phyloP scores from a whole-genome alignment of 1,139 yeast species.

The Geotrichum klebahnii region DNA sequence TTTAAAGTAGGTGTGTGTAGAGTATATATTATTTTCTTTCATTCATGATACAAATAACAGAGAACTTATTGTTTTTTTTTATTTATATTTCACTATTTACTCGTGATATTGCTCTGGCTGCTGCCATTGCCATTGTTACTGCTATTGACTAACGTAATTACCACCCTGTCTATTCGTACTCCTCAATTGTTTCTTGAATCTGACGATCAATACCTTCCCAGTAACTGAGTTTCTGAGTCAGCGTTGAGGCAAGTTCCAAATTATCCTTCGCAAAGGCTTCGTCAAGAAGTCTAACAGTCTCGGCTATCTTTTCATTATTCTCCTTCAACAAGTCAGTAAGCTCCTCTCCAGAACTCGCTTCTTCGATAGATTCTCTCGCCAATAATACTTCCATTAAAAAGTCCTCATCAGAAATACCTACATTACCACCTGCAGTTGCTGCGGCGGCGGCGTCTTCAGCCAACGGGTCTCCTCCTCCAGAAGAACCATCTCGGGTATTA shows the following conservation, averaged over 20 bases:
- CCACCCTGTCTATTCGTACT: slow-evolving; percentile 5
- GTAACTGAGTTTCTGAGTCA: slow-evolving; percentile 71
- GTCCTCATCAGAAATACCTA: slow-evolving; percentile 51
- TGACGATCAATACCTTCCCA: slow-evolving; percentile 78
- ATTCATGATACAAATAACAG: not conserved
- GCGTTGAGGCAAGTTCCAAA: slow-evolving; percentile 57
- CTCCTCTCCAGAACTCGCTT: slow-evolving; percentile 56
- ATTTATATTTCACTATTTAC: not conserved
- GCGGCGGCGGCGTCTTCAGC: slow-evolving; percentile 24
- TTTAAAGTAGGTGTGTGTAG: not conserved
- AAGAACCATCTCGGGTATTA: slow-evolving; percentile 39
- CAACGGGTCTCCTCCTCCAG: slow-evolving; percentile 43
- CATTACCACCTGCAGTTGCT: slow-evolving; percentile 32
- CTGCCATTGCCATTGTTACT: not conserved
- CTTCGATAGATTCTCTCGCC: slow-evolving; percentile 70
- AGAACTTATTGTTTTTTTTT: slow-evolving; percentile 1
- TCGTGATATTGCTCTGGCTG: too few species aligned
- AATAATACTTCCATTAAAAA: slow-evolving; percentile 72
- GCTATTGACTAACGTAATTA: not conserved
- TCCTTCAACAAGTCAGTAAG: slow-evolving; percentile 51
- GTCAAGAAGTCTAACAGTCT: slow-evolving; percentile 41
- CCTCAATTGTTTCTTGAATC: slow-evolving; percentile 50
- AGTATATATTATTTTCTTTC: not conserved
- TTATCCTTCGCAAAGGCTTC: slow-evolving; percentile 42
- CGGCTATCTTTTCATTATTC: slow-evolving; percentile 52